Evolutionary conservation across 2,329 filamentous ascomycete species (phyloP), one percentile per base, ranked within the genome.

Genomic region (Colletotrichum sp.): DNA sequence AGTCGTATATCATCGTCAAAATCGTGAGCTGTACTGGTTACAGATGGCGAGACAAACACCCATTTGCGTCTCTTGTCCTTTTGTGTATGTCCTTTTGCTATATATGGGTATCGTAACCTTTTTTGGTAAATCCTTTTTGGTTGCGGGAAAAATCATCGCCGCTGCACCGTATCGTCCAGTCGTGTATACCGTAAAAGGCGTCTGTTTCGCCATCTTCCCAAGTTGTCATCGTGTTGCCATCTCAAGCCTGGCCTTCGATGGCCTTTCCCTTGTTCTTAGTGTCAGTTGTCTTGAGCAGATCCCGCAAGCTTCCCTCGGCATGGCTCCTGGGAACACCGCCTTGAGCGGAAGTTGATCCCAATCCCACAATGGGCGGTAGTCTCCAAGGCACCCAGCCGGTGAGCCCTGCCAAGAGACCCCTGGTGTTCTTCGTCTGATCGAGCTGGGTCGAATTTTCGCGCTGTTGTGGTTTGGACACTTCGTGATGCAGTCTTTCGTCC

Each of bases 231-330:
- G 15, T 32, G 58, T 30, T 48, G 21, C 9, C 66, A 8, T 57
- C 32, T 76, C 75, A 78, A 16, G 67, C 28, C 18, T 67, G 57
- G 18, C 69, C 78, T 38, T 84, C 82, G 3, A 81, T 76, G 1
- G 79, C 80, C 73, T 86, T 86, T 10, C 82, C 84, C 76, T 85
- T 86, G 48, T 63, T 73, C 26, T 75, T 79, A 43, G 24, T 63
- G 52, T 84, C 82, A 7, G 82, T 80, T 16, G 79, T 80, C 77
- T 85, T 88, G 13, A 93, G 82, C 21, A 93, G 80, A 57, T 90
- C 87, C 70, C 90, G 85, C 26, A 93, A 83, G 70, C 88, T 92
- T 3, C 90, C 90, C 80, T 92, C 90, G 1, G 91, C 91, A 79
- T 90, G 87, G 75, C 88, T 86, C 68, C 82, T 79, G 58, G 82